A percentile compares a stretch with the other conserved stretches of the same genome.
These are phyloP conservation scores for Diaporthe citriasiana DNA, from an alignment of 2,329 filamentous ascomycete species.

Conservation along the genomic window DNA sequence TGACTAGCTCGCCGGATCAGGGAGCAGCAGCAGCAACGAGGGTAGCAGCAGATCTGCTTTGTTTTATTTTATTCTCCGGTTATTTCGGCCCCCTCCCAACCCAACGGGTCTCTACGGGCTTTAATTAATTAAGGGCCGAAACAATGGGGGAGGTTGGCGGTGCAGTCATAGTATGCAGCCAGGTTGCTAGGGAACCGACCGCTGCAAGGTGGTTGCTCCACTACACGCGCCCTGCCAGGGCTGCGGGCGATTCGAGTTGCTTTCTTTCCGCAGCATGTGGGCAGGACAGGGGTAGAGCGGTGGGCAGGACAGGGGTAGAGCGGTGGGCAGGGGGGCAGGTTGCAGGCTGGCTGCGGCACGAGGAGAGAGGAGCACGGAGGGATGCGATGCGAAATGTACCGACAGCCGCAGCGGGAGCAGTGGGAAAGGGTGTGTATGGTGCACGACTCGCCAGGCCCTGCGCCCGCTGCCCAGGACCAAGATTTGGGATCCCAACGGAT, in stretches of 20 bases:
- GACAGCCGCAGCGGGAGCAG: constrained; percentile 20
- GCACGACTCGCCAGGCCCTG: constrained; percentile 16
- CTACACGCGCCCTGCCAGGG: constrained; percentile 16
- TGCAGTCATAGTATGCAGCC: constrained; percentile 23
- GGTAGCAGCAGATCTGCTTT: constrained; percentile 25
- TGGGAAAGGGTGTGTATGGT: not conserved
- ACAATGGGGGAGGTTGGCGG: constrained; percentile 32
- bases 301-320: not conserved
- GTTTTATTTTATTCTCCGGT: constrained; percentile 16
- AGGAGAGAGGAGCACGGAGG: no score
- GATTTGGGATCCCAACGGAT: constrained; percentile 30
- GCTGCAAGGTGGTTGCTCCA: constrained; percentile 21
- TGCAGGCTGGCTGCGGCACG: not conserved
- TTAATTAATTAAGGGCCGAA: constrained; percentile 31
- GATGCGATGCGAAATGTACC: not conserved
- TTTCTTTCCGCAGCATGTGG: not conserved
- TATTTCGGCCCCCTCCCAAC: not conserved
- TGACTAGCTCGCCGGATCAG: constrained; percentile 17
- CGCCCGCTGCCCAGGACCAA: not conserved
- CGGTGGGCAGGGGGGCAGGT: not conserved
- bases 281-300: not conserved
- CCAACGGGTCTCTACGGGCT: constrained; percentile 2
- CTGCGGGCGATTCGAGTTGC: constrained; percentile 4
- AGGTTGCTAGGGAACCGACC: constrained; percentile 11
- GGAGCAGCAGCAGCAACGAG: constrained; percentile 2